These are phyloP conservation scores for Carex pumila DNA, from an alignment of 176 grass and related monocot genomes.

Conservation along the genomic window DNA sequence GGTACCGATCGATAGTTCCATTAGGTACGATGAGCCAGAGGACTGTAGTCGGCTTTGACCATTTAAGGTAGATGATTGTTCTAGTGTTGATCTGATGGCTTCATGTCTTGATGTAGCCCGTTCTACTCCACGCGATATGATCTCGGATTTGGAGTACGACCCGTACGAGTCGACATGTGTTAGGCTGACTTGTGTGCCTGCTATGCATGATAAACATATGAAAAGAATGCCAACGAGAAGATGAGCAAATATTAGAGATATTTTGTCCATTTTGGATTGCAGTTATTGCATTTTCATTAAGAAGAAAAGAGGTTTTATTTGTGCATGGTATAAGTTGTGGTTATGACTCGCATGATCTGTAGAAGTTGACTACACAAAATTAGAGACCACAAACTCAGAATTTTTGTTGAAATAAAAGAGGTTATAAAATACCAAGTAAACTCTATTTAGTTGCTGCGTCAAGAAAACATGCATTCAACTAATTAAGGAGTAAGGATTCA, in stretches of 20 bases:
- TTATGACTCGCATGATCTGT: neutral
- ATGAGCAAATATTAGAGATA: neutral
- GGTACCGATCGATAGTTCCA: slow-evolving; percentile 45
- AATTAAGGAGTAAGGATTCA: neutral
- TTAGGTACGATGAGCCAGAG: slow-evolving; percentile 27
- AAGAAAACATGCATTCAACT: slow-evolving; percentile 12
- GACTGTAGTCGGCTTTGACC: slow-evolving; percentile 1
- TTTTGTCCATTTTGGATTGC: neutral
- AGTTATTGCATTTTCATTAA: neutral
- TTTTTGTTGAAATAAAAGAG: neutral
- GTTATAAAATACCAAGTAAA: neutral
- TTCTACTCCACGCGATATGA: slow-evolving; percentile 4
- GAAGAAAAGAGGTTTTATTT: neutral
- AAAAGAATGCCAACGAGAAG: neutral
- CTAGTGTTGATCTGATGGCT: neutral
- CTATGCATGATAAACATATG: neutral
- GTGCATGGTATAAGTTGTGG: neutral
- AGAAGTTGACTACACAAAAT: neutral
- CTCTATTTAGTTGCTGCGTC: neutral
- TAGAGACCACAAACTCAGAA: neutral
- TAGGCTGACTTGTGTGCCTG: slow-evolving; percentile 8
- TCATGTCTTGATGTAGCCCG: slow-evolving; percentile 3
- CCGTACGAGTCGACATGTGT: slow-evolving; percentile 12
- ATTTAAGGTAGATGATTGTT: neutral
- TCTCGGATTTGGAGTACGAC: neutral